phyloP scores from a whole-genome alignment of 139 green algal genomes.

The Dunaliella primolecta region DNA sequence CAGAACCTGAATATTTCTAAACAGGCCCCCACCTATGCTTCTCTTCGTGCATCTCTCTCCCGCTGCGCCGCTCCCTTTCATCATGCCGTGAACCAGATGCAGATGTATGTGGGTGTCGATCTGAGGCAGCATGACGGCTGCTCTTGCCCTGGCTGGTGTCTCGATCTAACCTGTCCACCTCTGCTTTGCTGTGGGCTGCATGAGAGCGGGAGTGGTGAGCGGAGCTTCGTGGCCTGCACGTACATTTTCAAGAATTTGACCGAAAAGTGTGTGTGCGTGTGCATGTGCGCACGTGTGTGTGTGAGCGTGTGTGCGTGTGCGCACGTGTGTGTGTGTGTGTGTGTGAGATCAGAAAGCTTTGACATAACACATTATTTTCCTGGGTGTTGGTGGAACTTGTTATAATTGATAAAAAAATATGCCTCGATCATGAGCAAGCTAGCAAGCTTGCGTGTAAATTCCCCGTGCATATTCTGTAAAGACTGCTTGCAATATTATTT shows the following conservation, averaged over 20 bases:
- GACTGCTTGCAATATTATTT: background rate
- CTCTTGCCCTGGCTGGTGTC: background rate
- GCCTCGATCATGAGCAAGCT: background rate
- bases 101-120: no score
- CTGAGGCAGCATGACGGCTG: no score
- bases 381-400: no score
- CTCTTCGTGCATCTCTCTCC: background rate
- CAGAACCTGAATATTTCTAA: background rate
- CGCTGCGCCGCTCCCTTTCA: background rate
- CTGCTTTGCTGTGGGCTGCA: background rate
- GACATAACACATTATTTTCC: no score
- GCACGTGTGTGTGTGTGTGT: background rate
- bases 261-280: background rate
- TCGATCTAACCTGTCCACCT: background rate
- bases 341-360: background rate
- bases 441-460: background rate
- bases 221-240: background rate
- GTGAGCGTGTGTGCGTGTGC: background rate
- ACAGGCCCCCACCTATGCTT: background rate
- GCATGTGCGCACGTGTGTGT: background rate
- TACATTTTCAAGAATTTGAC: no score
- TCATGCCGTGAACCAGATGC: no score
- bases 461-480: background rate
- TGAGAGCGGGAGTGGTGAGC: background rate
- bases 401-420: background rate